Evolutionary conservation across 1,139 yeast species (phyloP), one percentile per base, ranked within the genome.

Genomic region (Hyphopichia fennica): DNA sequence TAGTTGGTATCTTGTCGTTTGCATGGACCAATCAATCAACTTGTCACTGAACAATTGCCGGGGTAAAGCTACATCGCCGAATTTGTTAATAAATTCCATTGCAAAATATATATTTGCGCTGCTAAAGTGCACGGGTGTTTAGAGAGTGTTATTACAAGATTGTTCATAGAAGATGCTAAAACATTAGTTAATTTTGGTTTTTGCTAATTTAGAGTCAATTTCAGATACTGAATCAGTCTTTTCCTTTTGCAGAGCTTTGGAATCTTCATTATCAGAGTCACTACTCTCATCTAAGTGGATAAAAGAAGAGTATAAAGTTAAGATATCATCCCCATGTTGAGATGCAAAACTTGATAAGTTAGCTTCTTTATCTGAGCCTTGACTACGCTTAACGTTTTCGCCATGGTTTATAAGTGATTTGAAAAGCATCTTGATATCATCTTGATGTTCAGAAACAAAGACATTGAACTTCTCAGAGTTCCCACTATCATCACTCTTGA

Each of bases 381-480:
- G 15, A 13, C 17, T 16, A 31, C 34, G 34, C 13, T 31, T 31
- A 4, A 31, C 17, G 17, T 16, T 31, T 31, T 31, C 34, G 5
- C 34, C 22, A 13, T 31, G 34, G 17, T 31, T 31, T n/a, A 31
- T 31, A 18, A 31, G 34, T 6, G 34, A 31, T 18, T 31, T 31
- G 34, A 31, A 31, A 31, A 31, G 34, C 34, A 31, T 35, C 22
- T 23, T 25, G 20, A 35, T 35, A 25, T 35, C 37, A 27, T 25
- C 31, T 22, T 35, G 37, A 27, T 35, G 37, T 3, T 23, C 22
- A 7, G 17, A 5, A 9, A 35, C 37, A 25, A 35, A 35, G 10
- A 14, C 14, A 18, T 35, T 25, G 9, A 35, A 35, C 14, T 35
- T 17, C 10, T 35, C 29, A 10, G 37, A 35, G 17, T 35, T 35